Evolutionary conservation across 208 protist species (phyloP).

Genomic region (Porcisia deanei): DNA sequence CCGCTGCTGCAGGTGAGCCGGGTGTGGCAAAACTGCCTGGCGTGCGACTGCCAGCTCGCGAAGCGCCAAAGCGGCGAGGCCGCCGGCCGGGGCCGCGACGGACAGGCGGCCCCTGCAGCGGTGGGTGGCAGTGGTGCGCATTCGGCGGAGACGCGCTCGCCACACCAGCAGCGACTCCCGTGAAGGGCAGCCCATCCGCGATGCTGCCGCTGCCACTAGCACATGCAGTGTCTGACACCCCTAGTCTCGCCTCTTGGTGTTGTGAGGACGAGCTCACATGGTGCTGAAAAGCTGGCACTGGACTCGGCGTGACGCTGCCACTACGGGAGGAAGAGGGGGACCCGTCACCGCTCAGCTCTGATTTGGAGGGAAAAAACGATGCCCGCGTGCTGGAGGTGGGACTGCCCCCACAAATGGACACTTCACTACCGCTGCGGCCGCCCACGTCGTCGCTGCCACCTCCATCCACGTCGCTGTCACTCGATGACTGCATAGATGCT

Average conservation of each 20-base stretch:
- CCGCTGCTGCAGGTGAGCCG: background rate
- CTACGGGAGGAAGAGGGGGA: slow-evolving; percentile 1
- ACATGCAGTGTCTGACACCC: background rate
- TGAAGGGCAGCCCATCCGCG: background rate
- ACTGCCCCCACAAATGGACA: background rate
- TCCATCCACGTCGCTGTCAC: slow-evolving; percentile 1
- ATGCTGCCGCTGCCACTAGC: background rate
- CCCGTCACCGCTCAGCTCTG: background rate
- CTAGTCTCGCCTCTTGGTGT: background rate
- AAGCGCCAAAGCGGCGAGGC: slow-evolving; percentile 14
- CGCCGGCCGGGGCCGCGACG: slow-evolving; percentile 25
- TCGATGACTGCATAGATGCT: background rate
- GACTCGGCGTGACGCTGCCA: slow-evolving; percentile 6
- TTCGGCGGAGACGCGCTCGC: background rate
- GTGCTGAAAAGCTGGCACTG: background rate
- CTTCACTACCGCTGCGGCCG: slow-evolving; percentile 1
- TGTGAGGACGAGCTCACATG: background rate
- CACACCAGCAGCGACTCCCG: background rate
- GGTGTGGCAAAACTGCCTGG: background rate
- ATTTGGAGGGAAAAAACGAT: background rate
- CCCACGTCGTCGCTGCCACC: slow-evolving; percentile 1
- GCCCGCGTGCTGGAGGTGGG: background rate
- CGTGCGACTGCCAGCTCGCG: background rate
- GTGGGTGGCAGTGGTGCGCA: background rate
- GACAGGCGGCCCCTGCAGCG: background rate